phyloP scores from a whole-genome alignment of 2,329 filamentous ascomycete species.

The Aspergillus phoenicis region DNA sequence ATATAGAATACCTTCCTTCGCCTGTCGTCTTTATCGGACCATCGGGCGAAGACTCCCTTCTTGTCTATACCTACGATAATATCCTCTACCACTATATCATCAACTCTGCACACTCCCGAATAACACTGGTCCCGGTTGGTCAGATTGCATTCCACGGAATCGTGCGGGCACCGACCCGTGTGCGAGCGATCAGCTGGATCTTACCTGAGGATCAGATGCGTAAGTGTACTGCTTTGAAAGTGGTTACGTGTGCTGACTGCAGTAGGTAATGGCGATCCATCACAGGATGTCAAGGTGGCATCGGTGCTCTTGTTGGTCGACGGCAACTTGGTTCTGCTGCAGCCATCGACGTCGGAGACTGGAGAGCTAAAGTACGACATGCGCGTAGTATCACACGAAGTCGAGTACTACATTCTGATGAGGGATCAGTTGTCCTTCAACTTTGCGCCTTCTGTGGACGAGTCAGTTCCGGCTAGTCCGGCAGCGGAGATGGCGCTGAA shows the following conservation, averaged over 20 bases:
- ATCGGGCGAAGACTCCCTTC: constrained; percentile 88
- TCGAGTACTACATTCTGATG: constrained; percentile 93
- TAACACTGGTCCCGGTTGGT: constrained; percentile 87
- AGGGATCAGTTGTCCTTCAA: constrained; percentile 70
- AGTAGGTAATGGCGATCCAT: constrained; percentile 80
- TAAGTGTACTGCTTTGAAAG: constrained; percentile 39
- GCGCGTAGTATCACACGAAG: constrained; percentile 92
- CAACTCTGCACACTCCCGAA: constrained; percentile 66
- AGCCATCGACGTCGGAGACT: constrained; percentile 79
- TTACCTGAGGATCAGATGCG: constrained; percentile 85
- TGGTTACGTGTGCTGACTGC: constrained; percentile 16
- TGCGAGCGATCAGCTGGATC: constrained; percentile 93
- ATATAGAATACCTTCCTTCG: constrained; percentile 75
- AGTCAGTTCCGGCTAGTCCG: constrained; percentile 52
- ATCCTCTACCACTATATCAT: constrained; percentile 94
- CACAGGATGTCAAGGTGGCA: constrained; percentile 89
- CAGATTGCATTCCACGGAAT: constrained; percentile 98
- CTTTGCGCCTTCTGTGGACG: constrained; percentile 51
- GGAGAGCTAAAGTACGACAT: constrained; percentile 96
- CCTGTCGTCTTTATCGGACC: constrained; percentile 88
- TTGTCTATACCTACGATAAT: constrained; percentile 98
- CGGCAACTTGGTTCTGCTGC: constrained; percentile 89
- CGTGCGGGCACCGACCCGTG: constrained; percentile 86
- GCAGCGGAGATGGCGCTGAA: constrained; percentile 50
- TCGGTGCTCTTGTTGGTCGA: constrained; percentile 97